Conservation (phyloP, 176 grass and related monocot genomes). For the Rhipidocladum racemiflorum region DNA sequence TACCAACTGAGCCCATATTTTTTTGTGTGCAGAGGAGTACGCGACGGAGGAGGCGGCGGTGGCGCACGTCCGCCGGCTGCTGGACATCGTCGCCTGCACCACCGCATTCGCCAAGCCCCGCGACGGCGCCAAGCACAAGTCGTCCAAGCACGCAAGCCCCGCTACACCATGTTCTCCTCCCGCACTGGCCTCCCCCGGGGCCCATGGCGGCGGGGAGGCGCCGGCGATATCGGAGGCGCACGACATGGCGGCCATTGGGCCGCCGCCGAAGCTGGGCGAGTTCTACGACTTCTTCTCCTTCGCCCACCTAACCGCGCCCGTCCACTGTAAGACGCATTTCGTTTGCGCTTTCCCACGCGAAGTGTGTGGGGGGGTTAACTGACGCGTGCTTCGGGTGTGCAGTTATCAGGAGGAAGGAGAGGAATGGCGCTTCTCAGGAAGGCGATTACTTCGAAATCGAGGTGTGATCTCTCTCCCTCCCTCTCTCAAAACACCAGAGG, state of each 20-base stretch:
- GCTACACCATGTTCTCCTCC: conserved; percentile 36
- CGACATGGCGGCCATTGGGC: conserved; percentile 89
- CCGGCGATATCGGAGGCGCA: conserved; percentile 82
- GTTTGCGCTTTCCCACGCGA: background rate
- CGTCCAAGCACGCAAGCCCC: conserved; percentile 42
- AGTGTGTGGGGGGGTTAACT: background rate
- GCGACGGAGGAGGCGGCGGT: conserved; percentile 57
- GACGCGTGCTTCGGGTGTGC: conserved; percentile 18
- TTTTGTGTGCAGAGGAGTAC: conserved; percentile 68
- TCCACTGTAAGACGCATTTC: conserved; percentile 61
- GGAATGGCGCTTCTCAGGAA: conserved; percentile 38
- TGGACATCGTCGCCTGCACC: conserved; percentile 89
- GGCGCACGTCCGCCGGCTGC: conserved; percentile 81
- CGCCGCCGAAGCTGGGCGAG: conserved; percentile 73
- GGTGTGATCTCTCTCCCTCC: conserved; percentile 31
- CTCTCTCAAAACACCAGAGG: background rate
- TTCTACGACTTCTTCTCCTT: conserved; percentile 99
- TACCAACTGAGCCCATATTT: background rate
- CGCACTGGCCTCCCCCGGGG: background rate
- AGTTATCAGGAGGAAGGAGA: conserved; percentile 85
- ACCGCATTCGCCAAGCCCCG: conserved; percentile 72
- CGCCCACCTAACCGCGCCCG: conserved; percentile 67
- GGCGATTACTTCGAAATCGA: conserved; percentile 87
- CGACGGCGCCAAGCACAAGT: conserved; percentile 46
- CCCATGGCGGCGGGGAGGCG: conserved; percentile 23